Evolutionary conservation across 352 stramenopile species (phyloP).

Genomic region (Globisporangium polare): DNA sequence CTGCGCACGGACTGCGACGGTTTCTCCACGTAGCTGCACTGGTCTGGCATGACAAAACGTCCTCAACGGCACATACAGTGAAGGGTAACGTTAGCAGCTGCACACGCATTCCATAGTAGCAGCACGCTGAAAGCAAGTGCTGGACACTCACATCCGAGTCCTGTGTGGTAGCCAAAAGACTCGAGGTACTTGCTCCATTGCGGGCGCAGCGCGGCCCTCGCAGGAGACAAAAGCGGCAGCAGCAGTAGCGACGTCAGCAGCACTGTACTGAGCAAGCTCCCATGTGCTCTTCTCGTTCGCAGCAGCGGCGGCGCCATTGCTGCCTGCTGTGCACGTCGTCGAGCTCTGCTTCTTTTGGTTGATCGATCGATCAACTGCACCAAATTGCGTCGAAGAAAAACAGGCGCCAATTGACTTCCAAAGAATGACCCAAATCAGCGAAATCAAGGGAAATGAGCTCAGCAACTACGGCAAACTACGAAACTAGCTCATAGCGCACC

Average conservation of each 20-base stretch:
- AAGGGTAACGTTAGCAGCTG: background rate
- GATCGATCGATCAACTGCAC: background rate
- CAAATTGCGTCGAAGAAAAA: background rate
- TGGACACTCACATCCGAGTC: constrained; percentile 38
- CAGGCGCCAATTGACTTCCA: constrained; percentile 5
- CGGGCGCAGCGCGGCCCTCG: constrained; percentile 1
- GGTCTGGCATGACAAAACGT: constrained; percentile 24
- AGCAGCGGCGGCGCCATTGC: background rate
- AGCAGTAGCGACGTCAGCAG: constrained; percentile 1
- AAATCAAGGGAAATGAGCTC: background rate
- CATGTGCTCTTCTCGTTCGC: background rate
- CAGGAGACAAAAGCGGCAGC: background rate
- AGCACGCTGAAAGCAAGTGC: background rate
- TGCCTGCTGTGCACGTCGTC: background rate
- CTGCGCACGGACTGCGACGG: constrained; percentile 49
- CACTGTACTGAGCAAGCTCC: background rate
- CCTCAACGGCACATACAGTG: background rate
- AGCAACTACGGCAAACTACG: background rate
- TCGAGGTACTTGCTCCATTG: constrained; percentile 29
- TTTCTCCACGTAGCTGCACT: constrained; percentile 71
- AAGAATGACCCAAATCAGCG: background rate
- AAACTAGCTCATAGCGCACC: background rate
- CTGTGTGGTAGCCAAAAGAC: constrained; percentile 38
- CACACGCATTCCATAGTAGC: background rate
- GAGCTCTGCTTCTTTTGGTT: background rate